phyloP scores from a whole-genome alignment of 306 rosid species.

The Cicer pinnatifidum region DNA sequence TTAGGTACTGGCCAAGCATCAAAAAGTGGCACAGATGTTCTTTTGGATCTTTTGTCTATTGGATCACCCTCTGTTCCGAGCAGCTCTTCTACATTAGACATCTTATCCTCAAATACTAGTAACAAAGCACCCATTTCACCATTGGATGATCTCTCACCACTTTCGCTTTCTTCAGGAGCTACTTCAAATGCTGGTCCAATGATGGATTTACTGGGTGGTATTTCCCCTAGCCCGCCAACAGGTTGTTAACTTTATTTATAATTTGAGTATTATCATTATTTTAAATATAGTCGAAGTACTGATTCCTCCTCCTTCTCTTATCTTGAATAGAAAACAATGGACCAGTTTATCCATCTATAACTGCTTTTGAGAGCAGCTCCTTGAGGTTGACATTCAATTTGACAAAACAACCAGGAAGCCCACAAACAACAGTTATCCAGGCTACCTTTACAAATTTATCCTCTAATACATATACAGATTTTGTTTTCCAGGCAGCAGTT shows the following conservation, averaged over 20 bases:
- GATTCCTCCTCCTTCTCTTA: constrained; percentile 41
- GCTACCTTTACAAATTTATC: constrained; percentile 83
- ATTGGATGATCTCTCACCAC: constrained; percentile 70
- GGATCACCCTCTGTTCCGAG: constrained; percentile 68
- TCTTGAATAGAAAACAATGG: constrained; percentile 70
- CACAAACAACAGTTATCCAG: constrained; percentile 76
- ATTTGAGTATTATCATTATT: constrained; percentile 30
- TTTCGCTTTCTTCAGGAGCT: constrained; percentile 58
- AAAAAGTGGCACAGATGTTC: constrained; percentile 73
- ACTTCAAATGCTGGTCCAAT: constrained; percentile 64
- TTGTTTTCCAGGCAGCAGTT: constrained; percentile 98
- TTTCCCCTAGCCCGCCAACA: constrained; percentile 57
- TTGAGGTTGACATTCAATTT: constrained; percentile 78
- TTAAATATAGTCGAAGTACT: constrained; percentile 37
- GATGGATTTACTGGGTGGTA: constrained; percentile 81
- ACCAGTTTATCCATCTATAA: constrained; percentile 75
- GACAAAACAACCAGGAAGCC: constrained; percentile 79
- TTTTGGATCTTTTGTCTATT: constrained; percentile 86
- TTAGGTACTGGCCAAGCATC: constrained; percentile 61
- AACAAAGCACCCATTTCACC: constrained; percentile 60
- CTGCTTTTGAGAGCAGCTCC: constrained; percentile 86
- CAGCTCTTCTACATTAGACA: constrained; percentile 58
- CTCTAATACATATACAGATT: constrained; percentile 63
- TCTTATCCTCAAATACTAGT: constrained; percentile 57
- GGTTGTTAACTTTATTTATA: constrained; percentile 51